Conservation (phyloP, 306 rosid genomes). For the peach (Prunus persica) region Prunus_persica_NCBIv2 NC_034010.1:19012501-19013000, state of each 20-base stretch:
- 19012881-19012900: background rate
- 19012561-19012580: constrained; percentile 30
- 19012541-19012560: background rate
- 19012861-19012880: no score
- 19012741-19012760: constrained; percentile 63
- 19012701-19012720: background rate
- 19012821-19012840: no score
- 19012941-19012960: constrained; percentile 6
- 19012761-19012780: constrained; percentile 62
- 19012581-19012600: constrained; percentile 70
- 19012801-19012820: no score
- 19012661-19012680: background rate
- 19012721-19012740: constrained; percentile 47
- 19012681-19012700: constrained; percentile 12
- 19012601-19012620: constrained; percentile 91
- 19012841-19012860: no score
- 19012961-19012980: background rate
- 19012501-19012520: no score
- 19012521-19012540: no score
- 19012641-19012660: constrained; percentile 69
- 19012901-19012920: constrained; percentile 7
- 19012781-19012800: constrained; percentile 14
- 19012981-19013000: background rate
- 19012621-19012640: constrained; percentile 78
- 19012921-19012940: constrained; percentile 15